These are phyloP conservation scores for Tanacetum coccineum DNA, from an alignment of 129 eudicot genomes.

Conservation along the genomic window DNA sequence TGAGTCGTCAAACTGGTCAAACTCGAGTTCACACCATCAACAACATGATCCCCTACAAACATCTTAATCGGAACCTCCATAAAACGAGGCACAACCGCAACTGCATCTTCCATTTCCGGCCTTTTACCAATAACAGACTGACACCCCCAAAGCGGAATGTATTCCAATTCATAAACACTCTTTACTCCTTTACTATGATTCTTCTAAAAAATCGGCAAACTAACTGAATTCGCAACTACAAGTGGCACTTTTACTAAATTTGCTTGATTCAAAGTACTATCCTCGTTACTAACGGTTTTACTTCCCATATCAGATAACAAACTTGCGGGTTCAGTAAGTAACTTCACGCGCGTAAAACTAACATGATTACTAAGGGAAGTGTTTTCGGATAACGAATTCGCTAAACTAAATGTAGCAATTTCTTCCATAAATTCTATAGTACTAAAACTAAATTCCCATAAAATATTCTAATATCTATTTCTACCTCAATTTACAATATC, in stretches of 20 bases:
- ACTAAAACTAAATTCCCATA: background rate
- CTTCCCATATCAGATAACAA: conserved; percentile 30
- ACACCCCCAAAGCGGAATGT: conserved; percentile 83
- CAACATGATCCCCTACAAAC: conserved; percentile 44
- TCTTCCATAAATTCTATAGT: conserved; percentile 44
- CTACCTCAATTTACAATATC: no score
- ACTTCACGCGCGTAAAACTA: conserved; percentile 45
- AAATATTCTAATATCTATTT: background rate
- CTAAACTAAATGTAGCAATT: conserved; percentile 48
- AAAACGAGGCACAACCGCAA: conserved; percentile 56
- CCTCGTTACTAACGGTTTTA: background rate
- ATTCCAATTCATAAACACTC: conserved; percentile 57
- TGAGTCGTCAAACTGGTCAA: conserved; percentile 48
- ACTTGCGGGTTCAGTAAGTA: conserved; percentile 46
- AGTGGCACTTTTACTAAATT: conserved; percentile 41
- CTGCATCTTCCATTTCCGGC: conserved; percentile 89
- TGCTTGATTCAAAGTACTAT: conserved; percentile 33
- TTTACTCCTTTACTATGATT: conserved; percentile 38
- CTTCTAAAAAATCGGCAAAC: conserved; percentile 39
- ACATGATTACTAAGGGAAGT: conserved; percentile 29
- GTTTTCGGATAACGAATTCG: conserved; percentile 35
- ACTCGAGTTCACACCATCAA: conserved; percentile 41
- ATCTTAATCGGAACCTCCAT: conserved; percentile 55
- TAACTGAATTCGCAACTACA: conserved; percentile 52
- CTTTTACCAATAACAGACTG: conserved; percentile 62